Evolutionary conservation across 1,284 basidiomycete species (phyloP), one percentile per base, ranked within the genome.

Genomic region (Pulveroboletus sp.): DNA sequence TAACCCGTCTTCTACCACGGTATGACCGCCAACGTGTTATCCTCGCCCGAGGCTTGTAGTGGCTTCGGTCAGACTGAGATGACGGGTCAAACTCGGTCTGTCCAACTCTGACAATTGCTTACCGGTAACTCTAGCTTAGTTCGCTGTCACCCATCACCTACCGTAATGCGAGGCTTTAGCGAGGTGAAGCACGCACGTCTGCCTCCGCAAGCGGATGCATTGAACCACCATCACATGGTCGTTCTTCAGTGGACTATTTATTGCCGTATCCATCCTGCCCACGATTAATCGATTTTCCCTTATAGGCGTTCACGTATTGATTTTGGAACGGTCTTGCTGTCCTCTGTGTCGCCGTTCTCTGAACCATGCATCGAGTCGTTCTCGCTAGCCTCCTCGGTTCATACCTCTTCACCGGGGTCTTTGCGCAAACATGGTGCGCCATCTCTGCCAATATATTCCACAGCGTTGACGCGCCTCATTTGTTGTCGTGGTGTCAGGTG

Each of bases 341-440:
- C n/a, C n/a, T n/a, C 24, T 14, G 25, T n/a, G 4, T 22, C 24
- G n/a, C 39, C 26, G 35, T 44, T 36, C 38, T 9, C n/a, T n/a
- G n/a, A n/a, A n/a, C n/a, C 64, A 69, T 72, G 68, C 55, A 18
- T 54, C 64, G 49, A 45, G 8, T 57, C 33, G n/a, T 33, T 33
- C 35, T 68, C 28, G 44, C 49, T 20, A 22, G 33, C 25, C 25
- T 63, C 46, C 28, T 68, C 20, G 18, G 22, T 7, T 9, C 52
- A 18, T 54, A 43, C 25, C 54, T 78, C 62, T 47, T 67, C 39
- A 42, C 58, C 20, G 51, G 43, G 22, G 58, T 43, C 26, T 47
- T 60, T 20, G 73, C 72, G 31, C 70, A 75, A 48, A 74, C 73
- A 64, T 74, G 74, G 74, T 74, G 50, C 17, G 60, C 5, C 28